Conservation (phyloP, 345 rosid genomes). For the Hibiscus syriacus region DNA sequence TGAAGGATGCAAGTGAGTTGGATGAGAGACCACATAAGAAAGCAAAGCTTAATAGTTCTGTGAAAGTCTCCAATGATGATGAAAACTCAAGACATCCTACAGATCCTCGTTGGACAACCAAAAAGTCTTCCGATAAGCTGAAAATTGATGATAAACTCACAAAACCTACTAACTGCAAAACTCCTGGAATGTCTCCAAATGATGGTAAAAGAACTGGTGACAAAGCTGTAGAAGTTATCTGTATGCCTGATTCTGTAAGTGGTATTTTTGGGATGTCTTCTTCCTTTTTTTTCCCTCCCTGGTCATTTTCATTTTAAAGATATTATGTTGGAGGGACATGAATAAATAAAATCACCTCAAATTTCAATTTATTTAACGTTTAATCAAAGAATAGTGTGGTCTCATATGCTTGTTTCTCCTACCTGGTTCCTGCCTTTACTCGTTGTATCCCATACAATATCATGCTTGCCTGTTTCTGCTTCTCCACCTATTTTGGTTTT, state of each 20-base stretch:
- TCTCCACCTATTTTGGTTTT: neutral
- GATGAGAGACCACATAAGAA: conserved; percentile 43
- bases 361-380: neutral
- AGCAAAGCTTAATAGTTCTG: conserved; percentile 34
- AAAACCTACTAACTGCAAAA: conserved; percentile 22
- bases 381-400: neutral
- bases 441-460: neutral
- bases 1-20: conserved; percentile 23
- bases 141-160: conserved; percentile 28
- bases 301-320: neutral
- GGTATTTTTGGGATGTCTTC: neutral
- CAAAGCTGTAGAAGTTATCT: conserved; percentile 34
- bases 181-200: conserved; percentile 11
- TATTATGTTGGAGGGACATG: neutral
- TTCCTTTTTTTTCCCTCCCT: neutral
- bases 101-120: conserved; percentile 17
- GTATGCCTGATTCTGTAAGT: conserved; percentile 61
- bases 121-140: conserved; percentile 19
- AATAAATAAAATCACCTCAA: neutral
- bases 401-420: neutral
- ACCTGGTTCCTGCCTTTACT: neutral
- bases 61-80: conserved; percentile 19
- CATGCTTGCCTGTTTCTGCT: neutral
- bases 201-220: conserved; percentile 20
- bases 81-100: conserved; percentile 18